These are phyloP conservation scores for Leucogyrophana mollusca DNA, from an alignment of 768 basidiomycete genomes.

Conservation along the genomic window DNA sequence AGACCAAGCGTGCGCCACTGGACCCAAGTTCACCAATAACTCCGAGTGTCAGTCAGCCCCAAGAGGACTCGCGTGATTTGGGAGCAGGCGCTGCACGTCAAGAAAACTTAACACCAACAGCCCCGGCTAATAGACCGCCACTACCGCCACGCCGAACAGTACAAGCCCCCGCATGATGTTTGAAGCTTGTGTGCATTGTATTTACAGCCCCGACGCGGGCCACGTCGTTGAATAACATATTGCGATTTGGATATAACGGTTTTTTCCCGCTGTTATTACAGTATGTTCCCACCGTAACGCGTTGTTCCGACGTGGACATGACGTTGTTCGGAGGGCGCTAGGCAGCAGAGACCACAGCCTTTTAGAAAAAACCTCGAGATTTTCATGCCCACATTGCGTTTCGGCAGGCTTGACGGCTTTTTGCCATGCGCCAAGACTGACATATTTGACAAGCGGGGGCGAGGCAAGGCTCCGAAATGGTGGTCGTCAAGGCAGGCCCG, in stretches of 20 bases:
- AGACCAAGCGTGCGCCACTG: constrained; percentile 25
- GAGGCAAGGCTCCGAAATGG: background rate
- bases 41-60: constrained; percentile 8
- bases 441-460: constrained; percentile 2
- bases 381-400: background rate
- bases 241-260: background rate
- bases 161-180: constrained; percentile 11
- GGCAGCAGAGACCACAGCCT: too few relatives aligned
- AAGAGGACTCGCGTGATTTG: too few relatives aligned
- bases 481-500: constrained; percentile 11
- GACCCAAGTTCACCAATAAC: constrained; percentile 16
- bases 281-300: background rate
- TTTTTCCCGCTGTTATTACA: background rate
- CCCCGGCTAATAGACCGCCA: constrained; percentile 24
- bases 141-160: constrained; percentile 31
- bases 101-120: background rate
- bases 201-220: too few relatives aligned
- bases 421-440: background rate
- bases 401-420: too few relatives aligned
- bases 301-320: too few relatives aligned
- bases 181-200: background rate
- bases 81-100: background rate
- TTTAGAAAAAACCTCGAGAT: background rate
- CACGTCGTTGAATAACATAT: background rate
- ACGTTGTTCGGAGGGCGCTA: too few relatives aligned